Conservation (phyloP, 2,329 filamentous ascomycete species). For the Orbilia quercus region DNA sequence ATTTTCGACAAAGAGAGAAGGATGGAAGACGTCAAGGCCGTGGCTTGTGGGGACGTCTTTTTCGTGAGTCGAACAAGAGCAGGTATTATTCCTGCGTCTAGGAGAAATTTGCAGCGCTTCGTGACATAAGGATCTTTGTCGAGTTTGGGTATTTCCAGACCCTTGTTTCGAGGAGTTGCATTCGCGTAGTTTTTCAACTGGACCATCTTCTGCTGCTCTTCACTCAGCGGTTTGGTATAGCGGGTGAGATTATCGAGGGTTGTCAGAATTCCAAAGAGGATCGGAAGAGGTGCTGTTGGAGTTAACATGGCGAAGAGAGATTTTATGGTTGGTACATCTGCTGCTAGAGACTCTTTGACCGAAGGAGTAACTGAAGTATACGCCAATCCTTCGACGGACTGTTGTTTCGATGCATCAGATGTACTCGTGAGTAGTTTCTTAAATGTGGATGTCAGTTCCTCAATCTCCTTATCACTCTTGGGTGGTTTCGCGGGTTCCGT, state of each 20-base stretch:
- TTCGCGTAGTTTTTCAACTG: conserved; percentile 96
- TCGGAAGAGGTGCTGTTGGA: conserved; percentile 72
- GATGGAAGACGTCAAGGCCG: conserved; percentile 79
- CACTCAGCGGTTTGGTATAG: conserved; percentile 80
- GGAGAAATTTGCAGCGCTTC: conserved; percentile 78
- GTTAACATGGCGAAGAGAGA: conserved; percentile 69
- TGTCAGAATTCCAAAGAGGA: conserved; percentile 86
- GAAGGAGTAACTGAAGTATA: conserved; percentile 88
- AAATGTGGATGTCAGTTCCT: conserved; percentile 74
- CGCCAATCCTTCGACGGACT: conserved; percentile 88
- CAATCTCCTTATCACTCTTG: conserved; percentile 69
- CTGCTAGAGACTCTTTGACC: conserved; percentile 82
- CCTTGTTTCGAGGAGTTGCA: conserved; percentile 69
- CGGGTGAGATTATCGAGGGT: conserved; percentile 85
- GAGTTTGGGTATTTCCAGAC: conserved; percentile 34
- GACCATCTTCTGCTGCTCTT: conserved; percentile 90
- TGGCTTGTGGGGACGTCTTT: conserved; percentile 75
- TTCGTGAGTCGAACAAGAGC: conserved; percentile 81
- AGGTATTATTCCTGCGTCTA: conserved; percentile 81
- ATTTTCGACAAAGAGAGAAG: conserved; percentile 80
- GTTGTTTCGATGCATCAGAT: conserved; percentile 71
- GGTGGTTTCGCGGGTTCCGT: conserved; percentile 64
- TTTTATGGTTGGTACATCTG: conserved; percentile 74
- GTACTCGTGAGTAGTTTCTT: conserved; percentile 74
- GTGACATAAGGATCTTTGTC: conserved; percentile 68